Evolutionary conservation across 306 rosid genomes (phyloP).

Genomic region (Coriaria nepalensis): DNA sequence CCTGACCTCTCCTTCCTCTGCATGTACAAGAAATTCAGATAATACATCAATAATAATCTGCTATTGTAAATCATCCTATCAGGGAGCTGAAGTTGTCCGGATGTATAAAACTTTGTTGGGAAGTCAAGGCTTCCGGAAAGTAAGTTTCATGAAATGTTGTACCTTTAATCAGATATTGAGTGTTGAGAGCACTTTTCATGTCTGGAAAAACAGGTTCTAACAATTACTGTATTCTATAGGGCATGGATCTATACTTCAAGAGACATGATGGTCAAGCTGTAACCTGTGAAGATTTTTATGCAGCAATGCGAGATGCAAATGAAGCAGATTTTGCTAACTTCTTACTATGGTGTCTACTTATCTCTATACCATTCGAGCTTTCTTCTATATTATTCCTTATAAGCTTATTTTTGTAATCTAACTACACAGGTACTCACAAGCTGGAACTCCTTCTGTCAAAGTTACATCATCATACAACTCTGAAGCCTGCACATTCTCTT

Average conservation of each 20-base stretch:
- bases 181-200: not conserved
- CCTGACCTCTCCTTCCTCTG: conserved; percentile 15
- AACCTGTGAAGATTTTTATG: conserved; percentile 90
- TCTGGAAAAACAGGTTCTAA: conserved; percentile 5
- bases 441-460: conserved; percentile 85
- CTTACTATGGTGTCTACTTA: conserved; percentile 43
- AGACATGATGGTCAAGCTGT: conserved; percentile 99
- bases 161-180: conserved; percentile 9
- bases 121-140: conserved; percentile 81
- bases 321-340: conserved; percentile 89
- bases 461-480: conserved; percentile 64
- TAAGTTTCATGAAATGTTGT: conserved; percentile 29
- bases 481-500: conserved; percentile 53
- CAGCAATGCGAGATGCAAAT: conserved; percentile 96
- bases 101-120: conserved; percentile 97
- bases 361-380: conserved; percentile 11
- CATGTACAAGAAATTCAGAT: conserved; percentile 3
- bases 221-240: conserved; percentile 33
- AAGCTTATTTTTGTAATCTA: conserved; percentile 5
- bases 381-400: conserved; percentile 3
- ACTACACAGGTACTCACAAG: conserved; percentile 86
- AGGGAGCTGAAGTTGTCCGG: conserved; percentile 99
- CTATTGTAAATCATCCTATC: conserved; percentile 27
- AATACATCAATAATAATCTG: conserved; percentile 8
- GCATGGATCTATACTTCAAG: conserved; percentile 97